Percentiles rank a stretch among this genome's conserved stretches.
phyloP scores from a whole-genome alignment of 768 basidiomycete genomes.

The Crassisporium funariophilum region DNA sequence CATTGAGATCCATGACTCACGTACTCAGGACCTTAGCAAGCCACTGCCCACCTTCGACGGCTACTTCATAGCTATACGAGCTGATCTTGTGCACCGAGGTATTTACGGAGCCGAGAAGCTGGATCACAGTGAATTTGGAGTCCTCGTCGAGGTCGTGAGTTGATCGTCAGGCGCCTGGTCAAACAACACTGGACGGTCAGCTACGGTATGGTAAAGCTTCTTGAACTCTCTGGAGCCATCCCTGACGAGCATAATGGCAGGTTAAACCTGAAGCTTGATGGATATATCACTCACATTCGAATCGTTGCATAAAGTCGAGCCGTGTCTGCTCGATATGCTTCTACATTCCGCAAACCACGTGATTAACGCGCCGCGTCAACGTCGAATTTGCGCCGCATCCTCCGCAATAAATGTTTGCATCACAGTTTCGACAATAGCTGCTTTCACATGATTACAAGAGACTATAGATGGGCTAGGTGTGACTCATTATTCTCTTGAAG shows the following conservation, averaged over 20 bases:
- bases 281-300: constrained; percentile 43
- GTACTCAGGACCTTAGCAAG: constrained; percentile 71
- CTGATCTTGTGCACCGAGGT: constrained; percentile 78
- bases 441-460: too few species aligned
- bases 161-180: too few species aligned
- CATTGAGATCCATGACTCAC: constrained; percentile 58
- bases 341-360: too few species aligned
- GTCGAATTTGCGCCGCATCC: too few species aligned
- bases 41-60: constrained; percentile 62
- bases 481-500: too few species aligned
- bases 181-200: constrained; percentile 42
- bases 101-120: constrained; percentile 79
- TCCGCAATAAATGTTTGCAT: too few species aligned
- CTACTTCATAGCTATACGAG: constrained; percentile 72
- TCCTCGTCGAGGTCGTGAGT: not conserved
- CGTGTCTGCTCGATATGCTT: constrained; percentile 35
- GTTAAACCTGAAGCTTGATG: not conserved
- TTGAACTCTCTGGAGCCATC: constrained; percentile 63
- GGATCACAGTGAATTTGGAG: not conserved
- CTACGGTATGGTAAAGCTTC: constrained; percentile 55
- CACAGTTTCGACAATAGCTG: too few species aligned
- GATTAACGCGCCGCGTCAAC: too few species aligned
- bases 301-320: constrained; percentile 51
- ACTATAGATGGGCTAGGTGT: too few species aligned
- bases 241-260: constrained; percentile 40